A percentile compares a stretch with the other conserved stretches of the same genome.
These are phyloP conservation scores for Zasmidium angulare DNA, from an alignment of 2,329 filamentous ascomycete genomes.

Conservation along the genomic window DNA sequence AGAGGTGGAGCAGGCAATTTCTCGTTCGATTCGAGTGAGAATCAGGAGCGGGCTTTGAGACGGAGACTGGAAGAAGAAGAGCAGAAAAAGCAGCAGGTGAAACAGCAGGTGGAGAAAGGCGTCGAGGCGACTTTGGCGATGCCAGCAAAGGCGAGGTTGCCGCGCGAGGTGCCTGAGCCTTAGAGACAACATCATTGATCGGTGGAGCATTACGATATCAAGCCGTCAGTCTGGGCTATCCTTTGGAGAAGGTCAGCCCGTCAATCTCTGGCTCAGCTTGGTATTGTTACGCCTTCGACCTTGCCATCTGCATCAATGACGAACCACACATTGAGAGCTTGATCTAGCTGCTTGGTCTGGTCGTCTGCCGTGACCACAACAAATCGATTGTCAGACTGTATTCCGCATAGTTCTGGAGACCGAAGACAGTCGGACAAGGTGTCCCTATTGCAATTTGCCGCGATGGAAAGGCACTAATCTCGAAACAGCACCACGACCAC, in stretches of 20 bases:
- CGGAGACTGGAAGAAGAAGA: conserved; percentile 31
- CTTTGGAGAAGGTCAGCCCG: conserved; percentile 14
- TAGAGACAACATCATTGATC: background rate
- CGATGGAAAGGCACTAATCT: too few relatives aligned
- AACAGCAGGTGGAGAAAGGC: conserved; percentile 39
- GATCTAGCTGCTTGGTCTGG: conserved; percentile 10
- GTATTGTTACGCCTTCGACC: conserved; percentile 12
- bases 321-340: conserved; percentile 15
- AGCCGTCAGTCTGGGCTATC: too few relatives aligned
- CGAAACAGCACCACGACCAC: too few relatives aligned
- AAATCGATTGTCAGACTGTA: too few relatives aligned
- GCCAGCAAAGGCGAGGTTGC: conserved; percentile 41
- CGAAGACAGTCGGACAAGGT: too few relatives aligned
- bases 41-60: conserved; percentile 30
- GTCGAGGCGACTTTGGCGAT: conserved; percentile 42
- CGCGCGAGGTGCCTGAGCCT: conserved; percentile 21
- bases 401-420: too few relatives aligned
- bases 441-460: background rate
- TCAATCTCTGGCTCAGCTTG: conserved; percentile 12
- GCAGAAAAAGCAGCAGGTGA: conserved; percentile 29
- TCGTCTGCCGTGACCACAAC: conserved; percentile 11
- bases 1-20: conserved; percentile 51
- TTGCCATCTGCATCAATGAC: conserved; percentile 7
- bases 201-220: too few relatives aligned
- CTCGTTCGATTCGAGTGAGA: conserved; percentile 37